These are phyloP conservation scores for Pyrus communis DNA, from an alignment of 306 rosid species.

Conservation along the genomic window DNA sequence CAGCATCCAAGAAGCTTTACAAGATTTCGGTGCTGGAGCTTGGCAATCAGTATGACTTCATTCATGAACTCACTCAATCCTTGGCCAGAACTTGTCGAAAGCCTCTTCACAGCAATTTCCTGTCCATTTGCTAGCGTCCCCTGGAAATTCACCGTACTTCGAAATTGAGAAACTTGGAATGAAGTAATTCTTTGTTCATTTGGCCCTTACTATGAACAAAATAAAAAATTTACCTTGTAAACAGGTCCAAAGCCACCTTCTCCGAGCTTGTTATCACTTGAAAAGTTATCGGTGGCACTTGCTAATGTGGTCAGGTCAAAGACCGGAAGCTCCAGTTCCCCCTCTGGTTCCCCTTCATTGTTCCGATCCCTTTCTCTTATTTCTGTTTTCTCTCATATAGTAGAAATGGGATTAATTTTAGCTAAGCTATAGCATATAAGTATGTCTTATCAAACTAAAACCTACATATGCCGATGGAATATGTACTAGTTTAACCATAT, in stretches of 20 bases:
- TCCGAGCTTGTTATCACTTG: slow-evolving; percentile 35
- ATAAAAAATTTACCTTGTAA: slow-evolving; percentile 22
- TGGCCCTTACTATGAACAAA: background rate
- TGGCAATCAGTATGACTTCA: slow-evolving; percentile 47
- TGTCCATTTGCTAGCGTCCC: slow-evolving; percentile 45
- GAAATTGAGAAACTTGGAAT: background rate
- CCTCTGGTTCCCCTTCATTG: background rate
- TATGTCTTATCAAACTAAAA: background rate
- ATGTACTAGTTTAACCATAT: background rate
- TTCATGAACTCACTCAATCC: slow-evolving; percentile 50
- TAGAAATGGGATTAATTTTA: background rate
- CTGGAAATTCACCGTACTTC: slow-evolving; percentile 18
- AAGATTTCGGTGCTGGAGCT: slow-evolving; percentile 66
- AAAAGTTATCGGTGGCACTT: slow-evolving; percentile 38
- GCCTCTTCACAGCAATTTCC: slow-evolving; percentile 50
- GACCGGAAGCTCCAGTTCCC: slow-evolving; percentile 41
- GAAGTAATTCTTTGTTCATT: background rate
- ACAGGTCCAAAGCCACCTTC: slow-evolving; percentile 67
- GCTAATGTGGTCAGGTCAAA: slow-evolving; percentile 29
- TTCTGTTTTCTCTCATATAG: background rate
- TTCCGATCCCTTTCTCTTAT: background rate
- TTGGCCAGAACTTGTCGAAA: slow-evolving; percentile 30
- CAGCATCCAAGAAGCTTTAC: slow-evolving; percentile 34
- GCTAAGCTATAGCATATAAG: background rate
- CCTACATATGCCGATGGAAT: background rate